Percentiles rank a stretch among this genome's conserved stretches.
Conservation (phyloP, 176 grass and related monocot genomes). For the Metroxylon sagu region DNA sequence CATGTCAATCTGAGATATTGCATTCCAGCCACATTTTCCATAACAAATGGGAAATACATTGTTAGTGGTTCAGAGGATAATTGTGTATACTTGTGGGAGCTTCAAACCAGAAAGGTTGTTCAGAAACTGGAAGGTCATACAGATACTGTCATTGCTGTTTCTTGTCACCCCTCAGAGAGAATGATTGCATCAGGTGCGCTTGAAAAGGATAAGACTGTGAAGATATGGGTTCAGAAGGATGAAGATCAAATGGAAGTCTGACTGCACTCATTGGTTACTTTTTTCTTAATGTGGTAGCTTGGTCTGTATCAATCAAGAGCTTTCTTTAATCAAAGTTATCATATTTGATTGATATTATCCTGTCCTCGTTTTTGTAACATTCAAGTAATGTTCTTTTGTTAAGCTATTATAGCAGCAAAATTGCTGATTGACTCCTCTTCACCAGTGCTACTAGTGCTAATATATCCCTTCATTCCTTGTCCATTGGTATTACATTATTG, state of each 20-base stretch:
- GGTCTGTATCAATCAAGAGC: no score
- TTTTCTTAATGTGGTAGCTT: no score
- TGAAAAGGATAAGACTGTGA: conserved; percentile 70
- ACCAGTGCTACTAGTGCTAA: no score
- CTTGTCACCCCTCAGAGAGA: conserved; percentile 72
- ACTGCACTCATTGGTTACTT: neutral
- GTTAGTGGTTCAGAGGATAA: conserved; percentile 91
- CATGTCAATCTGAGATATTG: conserved; percentile 76
- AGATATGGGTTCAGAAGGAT: conserved; percentile 81
- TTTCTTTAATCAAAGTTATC: no score
- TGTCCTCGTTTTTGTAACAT: no score
- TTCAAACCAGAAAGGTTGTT: conserved; percentile 73
- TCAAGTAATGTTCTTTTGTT: no score
- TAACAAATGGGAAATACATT: conserved; percentile 77
- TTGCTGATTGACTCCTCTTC: no score
- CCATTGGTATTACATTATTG: no score
- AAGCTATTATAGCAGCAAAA: no score
- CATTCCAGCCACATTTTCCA: conserved; percentile 72
- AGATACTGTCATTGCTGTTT: conserved; percentile 61
- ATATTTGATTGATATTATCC: no score
- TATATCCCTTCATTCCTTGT: no score
- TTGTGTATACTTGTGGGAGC: conserved; percentile 83
- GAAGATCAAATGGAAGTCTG: conserved; percentile 29
- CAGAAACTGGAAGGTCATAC: conserved; percentile 93
- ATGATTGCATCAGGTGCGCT: conserved; percentile 88